Evolutionary conservation across 176 grass and related monocot genomes (phyloP).

Genomic region (Avena insularis): DNA sequence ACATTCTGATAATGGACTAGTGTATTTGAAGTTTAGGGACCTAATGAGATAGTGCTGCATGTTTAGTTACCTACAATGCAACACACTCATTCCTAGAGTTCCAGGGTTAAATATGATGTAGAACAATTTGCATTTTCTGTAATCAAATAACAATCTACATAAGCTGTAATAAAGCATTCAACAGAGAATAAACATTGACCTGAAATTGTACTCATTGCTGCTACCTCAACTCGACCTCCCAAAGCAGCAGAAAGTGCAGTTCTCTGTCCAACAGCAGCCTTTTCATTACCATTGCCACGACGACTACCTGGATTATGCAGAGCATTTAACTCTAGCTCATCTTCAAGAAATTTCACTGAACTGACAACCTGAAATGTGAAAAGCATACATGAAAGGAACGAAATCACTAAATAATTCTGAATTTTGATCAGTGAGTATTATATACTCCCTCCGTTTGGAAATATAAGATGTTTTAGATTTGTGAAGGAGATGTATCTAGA

Average conservation of each 20-base stretch:
- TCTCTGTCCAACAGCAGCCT: conserved; percentile 83
- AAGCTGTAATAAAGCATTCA: conserved; percentile 3
- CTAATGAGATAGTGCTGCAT: neutral
- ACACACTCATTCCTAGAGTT: conserved; percentile 19
- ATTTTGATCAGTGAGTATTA: neutral
- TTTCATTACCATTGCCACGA: conserved; percentile 85
- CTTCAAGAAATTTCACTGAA: conserved; percentile 99
- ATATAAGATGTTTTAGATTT: too few relatives aligned
- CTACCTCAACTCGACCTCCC: conserved; percentile 90
- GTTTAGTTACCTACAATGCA: conserved; percentile 20
- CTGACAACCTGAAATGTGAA: conserved; percentile 87
- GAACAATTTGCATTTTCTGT: conserved; percentile 13
- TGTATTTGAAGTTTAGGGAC: conserved; percentile 32
- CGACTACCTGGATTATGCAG: conserved; percentile 91
- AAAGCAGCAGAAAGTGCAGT: conserved; percentile 95
- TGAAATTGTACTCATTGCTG: conserved; percentile 99
- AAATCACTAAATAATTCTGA: conserved; percentile 19
- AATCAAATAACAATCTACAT: conserved; percentile 23
- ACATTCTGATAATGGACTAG: neutral
- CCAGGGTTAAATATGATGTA: conserved; percentile 35
- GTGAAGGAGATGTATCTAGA: too few relatives aligned
- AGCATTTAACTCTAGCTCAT: conserved; percentile 97
- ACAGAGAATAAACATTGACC: conserved; percentile 59
- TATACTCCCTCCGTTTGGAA: too few relatives aligned
- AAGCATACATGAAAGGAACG: conserved; percentile 27